phyloP scores from a whole-genome alignment of 176 grass and related monocot species.

The Tillandsia fasciculata region DNA sequence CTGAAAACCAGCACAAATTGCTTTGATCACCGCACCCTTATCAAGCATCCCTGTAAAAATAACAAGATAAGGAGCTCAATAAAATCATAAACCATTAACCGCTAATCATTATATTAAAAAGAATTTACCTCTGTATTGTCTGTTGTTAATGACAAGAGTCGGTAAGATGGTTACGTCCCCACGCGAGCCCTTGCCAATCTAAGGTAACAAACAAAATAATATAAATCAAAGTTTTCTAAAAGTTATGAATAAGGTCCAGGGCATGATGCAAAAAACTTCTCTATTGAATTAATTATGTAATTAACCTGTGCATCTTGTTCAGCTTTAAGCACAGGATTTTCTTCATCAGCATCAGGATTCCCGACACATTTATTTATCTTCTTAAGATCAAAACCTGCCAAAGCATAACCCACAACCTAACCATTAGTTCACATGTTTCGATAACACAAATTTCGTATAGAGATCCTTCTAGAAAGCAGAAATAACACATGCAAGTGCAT shows the following conservation, averaged over 20 bases:
- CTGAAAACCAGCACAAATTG: slow-evolving; percentile 74
- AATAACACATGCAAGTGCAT: background rate
- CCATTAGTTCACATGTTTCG: background rate
- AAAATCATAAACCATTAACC: background rate
- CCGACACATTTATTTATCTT: slow-evolving; percentile 79
- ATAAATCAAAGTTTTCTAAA: background rate
- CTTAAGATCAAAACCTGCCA: slow-evolving; percentile 61
- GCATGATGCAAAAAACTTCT: background rate
- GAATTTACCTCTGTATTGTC: slow-evolving; percentile 77
- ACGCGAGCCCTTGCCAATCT: slow-evolving; percentile 85
- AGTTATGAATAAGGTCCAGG: background rate
- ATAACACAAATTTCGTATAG: background rate
- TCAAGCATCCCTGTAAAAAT: slow-evolving; percentile 66
- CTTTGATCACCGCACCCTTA: slow-evolving; percentile 82
- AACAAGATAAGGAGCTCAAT: background rate
- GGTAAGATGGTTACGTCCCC: slow-evolving; percentile 93
- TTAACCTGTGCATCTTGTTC: slow-evolving; percentile 87
- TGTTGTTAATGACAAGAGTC: slow-evolving; percentile 91
- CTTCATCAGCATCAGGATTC: slow-evolving; percentile 70
- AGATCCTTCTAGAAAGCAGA: background rate
- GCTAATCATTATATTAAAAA: background rate
- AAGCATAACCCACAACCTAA: slow-evolving; percentile 14
- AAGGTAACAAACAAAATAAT: slow-evolving; percentile 9
- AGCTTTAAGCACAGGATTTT: slow-evolving; percentile 76
- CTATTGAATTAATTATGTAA: background rate